A percentile compares a stretch with the other conserved stretches of the same genome.
Evolutionary conservation across 495 filamentous ascomycete species (phyloP).

Genomic region (Penicillium verhagenii): DNA sequence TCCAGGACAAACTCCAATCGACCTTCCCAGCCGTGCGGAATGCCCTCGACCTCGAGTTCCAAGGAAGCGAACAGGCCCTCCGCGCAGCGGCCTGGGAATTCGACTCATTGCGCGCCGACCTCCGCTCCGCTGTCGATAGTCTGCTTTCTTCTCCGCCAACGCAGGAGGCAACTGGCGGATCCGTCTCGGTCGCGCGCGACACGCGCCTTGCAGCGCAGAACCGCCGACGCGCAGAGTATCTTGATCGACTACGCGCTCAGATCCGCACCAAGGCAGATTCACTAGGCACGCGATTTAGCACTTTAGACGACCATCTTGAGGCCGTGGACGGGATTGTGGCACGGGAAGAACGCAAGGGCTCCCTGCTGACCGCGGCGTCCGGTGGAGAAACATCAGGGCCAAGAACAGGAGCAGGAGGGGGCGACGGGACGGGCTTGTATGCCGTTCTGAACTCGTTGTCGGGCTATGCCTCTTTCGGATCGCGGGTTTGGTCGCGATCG

Average conservation of each 20-base stretch:
- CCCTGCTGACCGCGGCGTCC: slow-evolving; percentile 3
- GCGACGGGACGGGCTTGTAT: slow-evolving; percentile 11
- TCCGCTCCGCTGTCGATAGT: slow-evolving; percentile 42
- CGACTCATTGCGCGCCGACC: slow-evolving; percentile 40
- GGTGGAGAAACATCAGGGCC: background rate
- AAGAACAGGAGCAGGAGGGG: background rate
- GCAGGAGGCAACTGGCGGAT: slow-evolving; percentile 5
- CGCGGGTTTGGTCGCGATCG: slow-evolving; percentile 11
- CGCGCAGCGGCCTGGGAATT: slow-evolving; percentile 37
- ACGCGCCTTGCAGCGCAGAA: slow-evolving; percentile 36
- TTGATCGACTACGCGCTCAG: slow-evolving; percentile 36
- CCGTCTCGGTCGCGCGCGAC: slow-evolving; percentile 26
- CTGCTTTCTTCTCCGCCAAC: slow-evolving; percentile 30
- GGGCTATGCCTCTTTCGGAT: slow-evolving; percentile 15
- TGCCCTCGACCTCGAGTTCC: slow-evolving; percentile 44
- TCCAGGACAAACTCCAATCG: slow-evolving; percentile 32
- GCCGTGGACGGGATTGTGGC: slow-evolving; percentile 36
- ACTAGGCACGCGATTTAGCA: slow-evolving; percentile 33
- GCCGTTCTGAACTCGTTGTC: slow-evolving; percentile 19
- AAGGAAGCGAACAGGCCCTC: slow-evolving; percentile 36
- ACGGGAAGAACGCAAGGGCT: slow-evolving; percentile 22
- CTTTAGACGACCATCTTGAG: slow-evolving; percentile 44
- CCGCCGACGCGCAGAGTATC: slow-evolving; percentile 36
- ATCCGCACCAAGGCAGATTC: slow-evolving; percentile 40
- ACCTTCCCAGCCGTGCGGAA: slow-evolving; percentile 34